Evolutionary conservation across 225 moss, liverwort and hornwort genomes (phyloP), one percentile per base, ranked within the genome.

Genomic region (Pleurozium schreberi): DNA sequence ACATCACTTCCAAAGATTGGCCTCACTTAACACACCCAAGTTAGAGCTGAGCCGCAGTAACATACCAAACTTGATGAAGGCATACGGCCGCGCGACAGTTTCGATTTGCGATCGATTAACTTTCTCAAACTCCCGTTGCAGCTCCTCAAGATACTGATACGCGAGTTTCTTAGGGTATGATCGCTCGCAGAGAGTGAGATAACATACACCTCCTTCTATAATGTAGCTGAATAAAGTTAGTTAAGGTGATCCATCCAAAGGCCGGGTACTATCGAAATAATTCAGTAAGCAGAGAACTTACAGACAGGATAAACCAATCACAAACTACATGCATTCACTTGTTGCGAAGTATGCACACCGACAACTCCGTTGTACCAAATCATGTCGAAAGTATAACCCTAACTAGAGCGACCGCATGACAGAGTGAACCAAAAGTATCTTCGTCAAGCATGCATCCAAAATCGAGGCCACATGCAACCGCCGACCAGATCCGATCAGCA

Each of bases 111-210:
- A 96, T 89, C 99, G 95, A 91, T 99, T 99, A 20, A 97, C 97
- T 92, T 99, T 97, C 91, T 99, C 99, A 61, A 99, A 99, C 92
- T 99, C 99, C 65, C 94, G 86, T 93, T 99, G 99, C 84, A 99
- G 92, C 89, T 99, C 99, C 90, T 99, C 99, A 57, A 99, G 94
- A 89, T 99, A 99, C 91, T 99, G 97, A 86, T 96, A 99, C 57
- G 99, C 99, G 65, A 99, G 96, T 92, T 99, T 99, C 92, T 99
- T 99, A n/a, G 99, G 99, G 88, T 99, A 99, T 13, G 99, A 96
- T 80, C 99, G 96, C 88, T 99, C 97, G 91, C 99, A 99, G 45
- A 99, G 95, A 73, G 99, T 99, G 60, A 99, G 94, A 92, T 99
- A 99, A 83, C 99, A 99, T 50, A 99, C 99, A 86, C 99, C 99